Evolutionary conservation across 2,329 filamentous ascomycete species (phyloP).

Genomic region (Simplicillium sp.): DNA sequence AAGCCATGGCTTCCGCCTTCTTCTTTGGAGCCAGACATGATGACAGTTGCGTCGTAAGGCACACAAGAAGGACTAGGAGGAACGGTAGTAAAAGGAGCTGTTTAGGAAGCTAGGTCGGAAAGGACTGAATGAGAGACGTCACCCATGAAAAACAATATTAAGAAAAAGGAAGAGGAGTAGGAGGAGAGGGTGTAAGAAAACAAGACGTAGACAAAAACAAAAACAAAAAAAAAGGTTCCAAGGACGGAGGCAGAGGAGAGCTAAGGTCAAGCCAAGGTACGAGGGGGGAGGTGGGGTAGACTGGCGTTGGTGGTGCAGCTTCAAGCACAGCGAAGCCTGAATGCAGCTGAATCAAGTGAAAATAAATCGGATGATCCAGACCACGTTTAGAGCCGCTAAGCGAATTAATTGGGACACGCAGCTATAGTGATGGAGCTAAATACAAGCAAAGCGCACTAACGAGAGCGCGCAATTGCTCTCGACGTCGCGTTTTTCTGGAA

Average conservation of each 20-base stretch:
- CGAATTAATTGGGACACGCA: too few relatives aligned
- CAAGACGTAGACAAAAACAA: too few relatives aligned
- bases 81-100: not conserved
- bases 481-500: too few relatives aligned
- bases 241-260: not conserved
- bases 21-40: slow-evolving; percentile 17
- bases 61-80: not conserved
- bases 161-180: not conserved
- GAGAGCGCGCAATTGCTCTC: too few relatives aligned
- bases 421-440: too few relatives aligned
- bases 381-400: too few relatives aligned
- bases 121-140: not conserved
- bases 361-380: too few relatives aligned
- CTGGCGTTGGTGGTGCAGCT: too few relatives aligned
- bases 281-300: too few relatives aligned
- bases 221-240: not conserved
- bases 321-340: too few relatives aligned
- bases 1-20: slow-evolving; percentile 15
- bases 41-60: slow-evolving; percentile 6
- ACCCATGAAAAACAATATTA: not conserved
- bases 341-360: too few relatives aligned
- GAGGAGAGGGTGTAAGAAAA: not conserved
- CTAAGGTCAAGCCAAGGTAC: not conserved
- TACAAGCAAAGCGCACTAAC: too few relatives aligned
- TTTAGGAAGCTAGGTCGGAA: not conserved